Base-by-base conservation (phyloP, 495 filamentous ascomycete species). In the Arthonia radiata region DNA sequence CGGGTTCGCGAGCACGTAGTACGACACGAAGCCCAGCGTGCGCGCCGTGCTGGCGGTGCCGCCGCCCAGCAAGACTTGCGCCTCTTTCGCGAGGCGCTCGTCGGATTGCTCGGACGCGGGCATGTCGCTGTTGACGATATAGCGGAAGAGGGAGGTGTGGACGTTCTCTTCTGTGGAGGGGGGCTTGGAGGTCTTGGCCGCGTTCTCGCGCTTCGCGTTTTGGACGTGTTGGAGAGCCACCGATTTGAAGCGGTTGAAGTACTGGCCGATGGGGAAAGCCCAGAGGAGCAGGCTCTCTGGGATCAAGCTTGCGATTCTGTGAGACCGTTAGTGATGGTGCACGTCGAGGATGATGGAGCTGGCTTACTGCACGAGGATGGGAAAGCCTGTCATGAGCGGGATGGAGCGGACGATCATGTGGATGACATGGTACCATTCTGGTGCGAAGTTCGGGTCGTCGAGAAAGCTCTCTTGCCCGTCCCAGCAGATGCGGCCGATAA, bases 11-110 rank as follows among this genome's bases (percentile, higher is more conserved):
- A 47, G 34, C 4, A 53, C 25, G 26, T 49, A 40, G 28, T 33
- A 49, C 25, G 33, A 31, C 6, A 39, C 35, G 9, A 38, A 43
- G 23, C 25, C 17, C 5, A 47, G 18, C 11, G 37, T 37, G n/a
- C 41, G 37, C 6, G 39, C 41, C 10, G 37, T 45, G 8, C 24
- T 45, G n/a, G 31, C 31, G 0, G 45, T 45, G 6, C 44, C 44
- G 17, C 21, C 41, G 3, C 35, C 39, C 5, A 47, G 24, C 6
- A 49, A 24, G 1, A 43, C 17, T 17, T 39, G 31, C 4, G 39
- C 45, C 31, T 49, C 45, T 27, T 31, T 37, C 4, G 31, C 18
- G 6, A 49, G 30, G 1, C 45, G 39, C 16, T 43, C 33, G 8
- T 28, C 28, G 0, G 39, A 32, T 8, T 22, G 24, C 24, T 53